Evolutionary conservation across 2,329 filamentous ascomycete species (phyloP).

Genomic region (Hypoxylon sp.): DNA sequence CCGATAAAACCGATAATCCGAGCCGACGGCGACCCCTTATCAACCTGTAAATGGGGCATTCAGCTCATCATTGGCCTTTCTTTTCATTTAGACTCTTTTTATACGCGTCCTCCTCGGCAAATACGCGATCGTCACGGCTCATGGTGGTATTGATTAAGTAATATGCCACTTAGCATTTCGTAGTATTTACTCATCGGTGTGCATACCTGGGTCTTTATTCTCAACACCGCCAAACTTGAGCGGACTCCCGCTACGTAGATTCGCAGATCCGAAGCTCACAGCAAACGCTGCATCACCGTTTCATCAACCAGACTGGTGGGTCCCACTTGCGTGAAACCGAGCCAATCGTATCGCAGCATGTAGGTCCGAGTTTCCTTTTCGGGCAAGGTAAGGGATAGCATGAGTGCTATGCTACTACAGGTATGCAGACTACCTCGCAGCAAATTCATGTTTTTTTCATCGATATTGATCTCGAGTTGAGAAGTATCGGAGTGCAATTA

Average conservation of each 20-base stretch:
- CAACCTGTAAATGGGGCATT: not conserved
- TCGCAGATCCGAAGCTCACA: not conserved
- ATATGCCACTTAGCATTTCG: not conserved
- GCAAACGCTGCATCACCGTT: not conserved
- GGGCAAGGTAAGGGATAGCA: not conserved
- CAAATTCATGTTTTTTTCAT: not conserved
- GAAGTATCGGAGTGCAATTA: not conserved
- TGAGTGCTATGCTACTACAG: not conserved
- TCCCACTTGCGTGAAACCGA: not conserved
- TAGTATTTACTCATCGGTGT: not conserved
- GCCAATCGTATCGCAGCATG: constrained; percentile 9
- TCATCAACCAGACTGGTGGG: not conserved
- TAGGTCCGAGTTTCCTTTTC: constrained; percentile 4
- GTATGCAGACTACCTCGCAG: not conserved
- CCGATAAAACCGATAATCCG: constrained; percentile 5
- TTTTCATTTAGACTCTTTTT: not conserved
- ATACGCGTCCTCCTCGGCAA: not conserved
- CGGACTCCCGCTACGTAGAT: not conserved
- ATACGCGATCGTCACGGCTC: not conserved
- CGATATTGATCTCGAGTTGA: not conserved
- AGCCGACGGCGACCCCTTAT: constrained; percentile 2
- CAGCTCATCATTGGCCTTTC: not conserved
- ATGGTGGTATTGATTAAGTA: constrained; percentile 5
- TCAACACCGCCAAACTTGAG: not conserved
- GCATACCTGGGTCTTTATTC: constrained; percentile 1